A percentile compares a stretch with the other conserved stretches of the same genome.
These are phyloP conservation scores for Porodaedalea pini DNA, from an alignment of 1,284 basidiomycete genomes.

Conservation along the genomic window DNA sequence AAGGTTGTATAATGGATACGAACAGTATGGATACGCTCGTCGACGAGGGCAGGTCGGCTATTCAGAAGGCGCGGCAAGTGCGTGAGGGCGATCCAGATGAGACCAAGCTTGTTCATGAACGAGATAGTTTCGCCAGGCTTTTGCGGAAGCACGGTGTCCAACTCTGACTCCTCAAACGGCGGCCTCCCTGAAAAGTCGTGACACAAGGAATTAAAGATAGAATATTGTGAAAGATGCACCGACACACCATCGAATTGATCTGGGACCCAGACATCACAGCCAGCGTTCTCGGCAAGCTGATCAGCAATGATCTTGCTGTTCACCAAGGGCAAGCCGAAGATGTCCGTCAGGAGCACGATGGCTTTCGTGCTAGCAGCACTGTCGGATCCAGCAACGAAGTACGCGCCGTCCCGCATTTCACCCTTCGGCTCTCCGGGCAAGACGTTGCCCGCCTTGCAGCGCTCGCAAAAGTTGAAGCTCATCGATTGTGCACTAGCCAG, in stretches of 20 bases:
- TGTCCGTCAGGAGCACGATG: constrained; percentile 57
- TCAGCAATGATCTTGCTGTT: constrained; percentile 68
- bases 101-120: constrained; percentile 33
- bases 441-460: constrained; percentile 20
- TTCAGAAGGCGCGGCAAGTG: constrained; percentile 34
- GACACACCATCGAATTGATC: constrained; percentile 45
- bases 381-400: constrained; percentile 18
- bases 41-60: constrained; percentile 40
- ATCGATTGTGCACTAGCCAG: not conserved
- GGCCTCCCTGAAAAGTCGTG: constrained; percentile 40
- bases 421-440: constrained; percentile 23
- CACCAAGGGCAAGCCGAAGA: constrained; percentile 51
- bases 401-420: constrained; percentile 18
- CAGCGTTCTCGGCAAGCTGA: constrained; percentile 45
- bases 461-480: constrained; percentile 20
- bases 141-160: constrained; percentile 37
- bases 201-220: constrained; percentile 21
- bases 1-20: constrained; percentile 10
- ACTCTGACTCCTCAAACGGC: constrained; percentile 32
- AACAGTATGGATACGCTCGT: constrained; percentile 34
- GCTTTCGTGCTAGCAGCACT: constrained; percentile 31
- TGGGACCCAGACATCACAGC: constrained; percentile 62
- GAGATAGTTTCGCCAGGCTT: constrained; percentile 39
- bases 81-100: constrained; percentile 31
- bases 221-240: constrained; percentile 12